A percentile compares a stretch with the other conserved stretches of the same genome.
phyloP scores from a whole-genome alignment of 768 basidiomycete species.

The Boletales sp. region DNA sequence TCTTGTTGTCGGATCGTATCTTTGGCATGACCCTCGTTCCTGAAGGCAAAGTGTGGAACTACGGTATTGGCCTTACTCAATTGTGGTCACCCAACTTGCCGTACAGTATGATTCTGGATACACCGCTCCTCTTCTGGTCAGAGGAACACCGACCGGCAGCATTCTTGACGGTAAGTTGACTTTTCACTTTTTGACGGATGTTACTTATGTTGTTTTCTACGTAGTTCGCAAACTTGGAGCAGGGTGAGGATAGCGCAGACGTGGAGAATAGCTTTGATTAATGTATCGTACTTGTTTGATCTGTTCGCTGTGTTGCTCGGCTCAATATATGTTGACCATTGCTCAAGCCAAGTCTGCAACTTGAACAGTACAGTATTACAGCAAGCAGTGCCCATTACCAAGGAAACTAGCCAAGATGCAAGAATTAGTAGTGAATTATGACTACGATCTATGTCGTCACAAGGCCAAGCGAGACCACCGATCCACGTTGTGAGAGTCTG shows the following conservation, averaged over 20 bases:
- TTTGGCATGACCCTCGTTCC: slow-evolving; percentile 94
- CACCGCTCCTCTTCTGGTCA: slow-evolving; percentile 94
- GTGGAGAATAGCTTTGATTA: slow-evolving; percentile 93
- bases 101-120: slow-evolving; percentile 84
- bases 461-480: slow-evolving; percentile 52
- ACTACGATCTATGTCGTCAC: slow-evolving; percentile 35
- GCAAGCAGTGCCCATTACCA: background rate
- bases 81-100: slow-evolving; percentile 80
- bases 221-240: slow-evolving; percentile 87
- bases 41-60: slow-evolving; percentile 95
- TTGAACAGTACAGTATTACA: no score
- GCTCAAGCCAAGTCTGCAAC: no score
- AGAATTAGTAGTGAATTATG: slow-evolving; percentile 5
- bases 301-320: slow-evolving; percentile 1
- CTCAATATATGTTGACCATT: background rate
- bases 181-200: background rate
- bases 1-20: slow-evolving; percentile 91
- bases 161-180: slow-evolving; percentile 75
- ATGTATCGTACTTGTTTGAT: slow-evolving; percentile 23
- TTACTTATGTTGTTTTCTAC: background rate
- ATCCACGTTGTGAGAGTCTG: slow-evolving; percentile 47
- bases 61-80: slow-evolving; percentile 90
- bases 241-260: slow-evolving; percentile 90
- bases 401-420: slow-evolving; percentile 12
- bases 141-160: slow-evolving; percentile 93